These are phyloP conservation scores for Vigna mungo DNA, from an alignment of 306 rosid species.

Conservation along the genomic window DNA sequence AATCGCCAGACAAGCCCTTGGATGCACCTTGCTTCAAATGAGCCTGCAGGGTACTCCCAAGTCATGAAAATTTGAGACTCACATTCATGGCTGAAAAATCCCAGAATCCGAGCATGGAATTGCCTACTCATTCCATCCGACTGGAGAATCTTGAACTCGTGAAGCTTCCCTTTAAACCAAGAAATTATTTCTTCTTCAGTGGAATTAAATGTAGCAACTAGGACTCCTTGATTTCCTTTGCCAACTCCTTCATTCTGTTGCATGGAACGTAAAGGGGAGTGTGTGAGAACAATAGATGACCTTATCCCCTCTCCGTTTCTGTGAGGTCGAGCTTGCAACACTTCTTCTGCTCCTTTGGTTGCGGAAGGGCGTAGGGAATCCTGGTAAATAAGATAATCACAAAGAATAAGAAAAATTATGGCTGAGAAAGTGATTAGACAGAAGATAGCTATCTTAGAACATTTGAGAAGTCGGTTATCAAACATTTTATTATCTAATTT, in stretches of 20 bases:
- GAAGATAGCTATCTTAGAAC: conserved; percentile 46
- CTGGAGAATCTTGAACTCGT: conserved; percentile 56
- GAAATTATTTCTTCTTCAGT: conserved; percentile 59
- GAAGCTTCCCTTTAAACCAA: conserved; percentile 60
- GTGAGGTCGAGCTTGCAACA: conserved; percentile 30
- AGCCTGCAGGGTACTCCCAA: conserved; percentile 62
- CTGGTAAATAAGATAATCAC: conserved; percentile 36
- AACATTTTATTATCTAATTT: too few species aligned
- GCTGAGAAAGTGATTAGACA: conserved; percentile 48
- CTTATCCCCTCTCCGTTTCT: conserved; percentile 24
- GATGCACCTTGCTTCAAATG: conserved; percentile 59
- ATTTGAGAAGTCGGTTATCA: conserved; percentile 41
- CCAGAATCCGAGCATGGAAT: conserved; percentile 57
- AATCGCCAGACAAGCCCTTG: conserved; percentile 72
- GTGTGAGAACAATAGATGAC: conserved; percentile 31
- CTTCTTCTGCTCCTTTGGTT: conserved; percentile 7
- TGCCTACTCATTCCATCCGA: conserved; percentile 50
- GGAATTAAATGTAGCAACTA: conserved; percentile 53
- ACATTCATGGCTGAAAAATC: conserved; percentile 54
- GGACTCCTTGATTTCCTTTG: conserved; percentile 32
- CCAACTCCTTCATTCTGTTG: conserved; percentile 46
- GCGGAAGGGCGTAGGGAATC: conserved; percentile 21
- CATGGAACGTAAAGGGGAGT: conserved; percentile 37
- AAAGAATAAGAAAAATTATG: conserved; percentile 48
- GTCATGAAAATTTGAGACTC: conserved; percentile 72